Base-by-base conservation (phyloP, 305 asterid species). In the Fraxinus sp. region DNA sequence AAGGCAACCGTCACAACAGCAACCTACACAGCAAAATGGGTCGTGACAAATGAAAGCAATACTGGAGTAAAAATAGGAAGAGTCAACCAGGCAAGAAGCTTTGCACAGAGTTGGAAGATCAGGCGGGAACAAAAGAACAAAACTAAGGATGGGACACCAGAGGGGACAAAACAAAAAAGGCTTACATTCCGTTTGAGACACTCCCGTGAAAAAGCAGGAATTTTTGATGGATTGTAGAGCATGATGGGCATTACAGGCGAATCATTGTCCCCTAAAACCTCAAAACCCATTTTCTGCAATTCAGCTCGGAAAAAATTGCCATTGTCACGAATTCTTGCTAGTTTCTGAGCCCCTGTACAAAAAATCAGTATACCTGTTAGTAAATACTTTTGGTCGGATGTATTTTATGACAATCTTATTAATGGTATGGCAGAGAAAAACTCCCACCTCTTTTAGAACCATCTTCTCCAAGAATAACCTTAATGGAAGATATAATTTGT, bases 181-280 rank as follows among this genome's bases (percentile, higher is more conserved):
- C 89, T 79, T 80, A 93, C 97, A 79, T 92, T 91, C 72, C 90
- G 92, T 82, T 84, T 92, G 90, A 96, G 98, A 83, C 98, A 94
- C 86, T 94, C 98, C 81, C 99, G 90, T 74, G 98, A 96, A 88
- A 94, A 96, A 8, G 99, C 98, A 82, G 97, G 99, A 81, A 96
- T 93, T 90, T 96, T 96, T 77, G 95, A 94, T 10, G 99, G 99
- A 85, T 96, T 96, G 78, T 96, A 96, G 80, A 96, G 92, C 99
- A 94, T 96, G 84, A 96, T 88, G 80, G 99, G 99, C 99, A 96
- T 96, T 33, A 96, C 94, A 77, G 99, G 98, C 52, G 99, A 96
- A 86, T 96, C 98, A 78, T 96, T 92, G 91, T 93, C 99, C 71
- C 99, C 99, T 74, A 96, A 89, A 83, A 94, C 99, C 91, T 96